Base-by-base conservation (phyloP, 1,284 basidiomycete genomes). In the Cryptococcus sp. region DNA sequence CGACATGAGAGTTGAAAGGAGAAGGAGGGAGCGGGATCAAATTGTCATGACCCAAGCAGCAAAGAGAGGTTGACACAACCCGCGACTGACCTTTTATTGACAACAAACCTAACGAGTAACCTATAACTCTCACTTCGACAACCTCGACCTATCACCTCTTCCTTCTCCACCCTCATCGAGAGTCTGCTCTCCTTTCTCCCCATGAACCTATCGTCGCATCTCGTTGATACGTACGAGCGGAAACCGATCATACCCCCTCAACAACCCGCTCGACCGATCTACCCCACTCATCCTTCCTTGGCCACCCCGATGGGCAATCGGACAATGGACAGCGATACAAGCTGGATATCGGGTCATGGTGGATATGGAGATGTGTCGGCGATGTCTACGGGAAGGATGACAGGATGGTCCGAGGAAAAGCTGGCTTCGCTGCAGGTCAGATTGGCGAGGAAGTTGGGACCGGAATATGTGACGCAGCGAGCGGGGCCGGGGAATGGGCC, bases 401-500 rank as follows among this genome's bases (percentile, higher is more conserved):
- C 62, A 1, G 46, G 56, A 22, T 72, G 66, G 61, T 70, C 82
- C 0, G 78, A 81, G 3, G 74, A 77, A 54, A 82, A 81, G 62
- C 80, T 91, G 32, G 84, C 85, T 2, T 73, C 78, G 0, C 74
- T 97, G 12, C 89, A 95, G 65, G 82, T 80, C 18, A 87, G 91
- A 65, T 77, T 98, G 24, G 79, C 87, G 63, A 84, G 84, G 74
- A 87, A 86, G 59, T 82, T 98, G 4, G 94, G 94, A 0, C 94
- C 94, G 2, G 94, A 97, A 74, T 97, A 82, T 65, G 81, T 97
- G 48, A 88, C 87, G 2, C 84, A 86, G 55, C 78, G 93, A n/a
- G 85, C 87, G 1, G 93, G 93, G 2, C 89, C 88, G 0, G 85
- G 84, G 6, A 89, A 89, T 25, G 62, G 85, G 0, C 78, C 80